These are phyloP conservation scores for Mucor plumbeus DNA, from an alignment of 371 early-diverging fungal genomes.

Conservation along the genomic window DNA sequence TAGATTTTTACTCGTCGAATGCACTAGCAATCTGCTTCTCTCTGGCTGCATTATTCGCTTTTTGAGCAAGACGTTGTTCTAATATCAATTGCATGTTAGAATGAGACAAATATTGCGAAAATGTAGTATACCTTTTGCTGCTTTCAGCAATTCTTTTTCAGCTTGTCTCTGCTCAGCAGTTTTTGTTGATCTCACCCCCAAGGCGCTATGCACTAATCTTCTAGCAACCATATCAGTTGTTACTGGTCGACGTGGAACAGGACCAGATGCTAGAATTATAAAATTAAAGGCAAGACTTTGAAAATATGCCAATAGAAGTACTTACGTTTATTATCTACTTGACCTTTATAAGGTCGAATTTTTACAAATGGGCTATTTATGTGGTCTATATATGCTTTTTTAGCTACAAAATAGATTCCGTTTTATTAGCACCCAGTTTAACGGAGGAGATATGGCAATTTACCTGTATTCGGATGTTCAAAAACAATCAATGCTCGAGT, in stretches of 20 bases:
- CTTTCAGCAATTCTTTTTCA: constrained; percentile 31
- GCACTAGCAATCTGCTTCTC: constrained; percentile 32
- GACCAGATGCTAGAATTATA: constrained; percentile 18
- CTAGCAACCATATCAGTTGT: constrained; percentile 61
- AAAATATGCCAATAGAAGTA: neutral
- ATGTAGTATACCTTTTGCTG: constrained; percentile 37
- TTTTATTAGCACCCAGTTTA: neutral
- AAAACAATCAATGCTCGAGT: constrained; percentile 74
- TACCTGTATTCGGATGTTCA: constrained; percentile 71
- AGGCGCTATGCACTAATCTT: constrained; percentile 54
- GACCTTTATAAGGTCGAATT: constrained; percentile 33
- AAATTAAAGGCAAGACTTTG: neutral
- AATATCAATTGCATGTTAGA: neutral
- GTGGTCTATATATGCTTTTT: constrained; percentile 46
- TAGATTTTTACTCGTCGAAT: constrained; percentile 31
- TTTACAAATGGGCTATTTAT: constrained; percentile 27
- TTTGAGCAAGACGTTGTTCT: constrained; percentile 34
- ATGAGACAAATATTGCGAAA: neutral
- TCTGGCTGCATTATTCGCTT: constrained; percentile 16
- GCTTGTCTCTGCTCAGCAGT: constrained; percentile 55
- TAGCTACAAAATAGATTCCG: constrained; percentile 32
- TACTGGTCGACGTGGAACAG: constrained; percentile 43
- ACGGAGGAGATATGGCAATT: neutral
- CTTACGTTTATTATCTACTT: constrained; percentile 16
- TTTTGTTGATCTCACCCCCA: constrained; percentile 47